Base-by-base conservation (phyloP, 2,329 filamentous ascomycete species). In the Diaporthe sp. region DNA sequence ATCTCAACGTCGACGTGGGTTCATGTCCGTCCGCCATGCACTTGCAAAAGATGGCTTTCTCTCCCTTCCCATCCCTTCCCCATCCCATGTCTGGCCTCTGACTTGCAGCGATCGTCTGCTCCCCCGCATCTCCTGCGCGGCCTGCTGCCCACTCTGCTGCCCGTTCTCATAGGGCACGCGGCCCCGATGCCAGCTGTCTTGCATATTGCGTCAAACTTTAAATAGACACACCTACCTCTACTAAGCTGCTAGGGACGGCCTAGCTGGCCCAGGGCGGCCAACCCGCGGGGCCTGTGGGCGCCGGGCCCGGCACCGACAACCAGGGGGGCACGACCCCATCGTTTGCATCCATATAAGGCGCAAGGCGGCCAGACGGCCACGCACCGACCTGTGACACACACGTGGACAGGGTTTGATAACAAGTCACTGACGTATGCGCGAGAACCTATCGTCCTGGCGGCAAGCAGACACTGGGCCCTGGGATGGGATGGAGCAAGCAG, bases 101-200 rank as follows among this genome's bases (percentile, higher is more conserved):
- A 40, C 57, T 17, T 54, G 50, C 50, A 57, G 40, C 58, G 25
- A 42, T 35, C 58, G 9, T n/a, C 61, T 45, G n/a, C 47, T 15
- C 40, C 54, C 60, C 66, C 64, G 47, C 40, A 47, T 47, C 64
- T 67, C n/a, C 28, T 40, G 52, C 28, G 7, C 33, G 64, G 61
- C 30, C 66, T 55, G 57, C 40, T 42, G 40, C n/a, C 66, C 55
- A 64, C 52, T 57, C 35, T 30, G 28, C 50, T 55, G 17, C 22
- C 57, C n/a, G 28, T 30, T 66, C 30, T 25, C 40, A 54, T 35
- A 45, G 52, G 64, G 64, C 64, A 54, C 45, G 47, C 64, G 45
- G 47, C n/a, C 68, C 42, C 68, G 38, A 58, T 74, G 74, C 74
- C 74, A 75, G 70, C 74, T 75, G 70, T 75, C 73, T 67, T 75